Conservation (phyloP, 306 rosid species). For the Arachis hypogaea region DNA sequence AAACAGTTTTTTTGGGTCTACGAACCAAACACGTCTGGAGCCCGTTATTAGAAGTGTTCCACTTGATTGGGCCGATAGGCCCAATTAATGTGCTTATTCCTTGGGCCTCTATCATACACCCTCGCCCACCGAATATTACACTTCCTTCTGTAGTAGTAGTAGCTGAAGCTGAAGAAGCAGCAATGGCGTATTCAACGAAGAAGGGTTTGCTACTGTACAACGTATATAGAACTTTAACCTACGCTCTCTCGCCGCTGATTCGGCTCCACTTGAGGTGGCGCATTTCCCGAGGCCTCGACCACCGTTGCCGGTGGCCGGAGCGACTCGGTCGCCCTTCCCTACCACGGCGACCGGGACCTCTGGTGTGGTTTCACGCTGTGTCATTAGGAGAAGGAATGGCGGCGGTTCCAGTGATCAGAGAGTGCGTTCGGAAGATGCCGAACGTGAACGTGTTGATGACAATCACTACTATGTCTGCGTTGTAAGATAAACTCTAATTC, state of each 20-base stretch:
- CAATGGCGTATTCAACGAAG: slow-evolving; percentile 45
- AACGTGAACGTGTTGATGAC: slow-evolving; percentile 74
- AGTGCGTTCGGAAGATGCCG: slow-evolving; percentile 67
- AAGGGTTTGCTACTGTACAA: slow-evolving; percentile 60
- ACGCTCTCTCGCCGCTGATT: slow-evolving; percentile 61
- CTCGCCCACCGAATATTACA: neutral
- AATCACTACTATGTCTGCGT: slow-evolving; percentile 76
- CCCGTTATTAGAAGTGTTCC: too few species aligned
- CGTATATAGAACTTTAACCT: slow-evolving; percentile 71
- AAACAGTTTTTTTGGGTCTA: too few species aligned
- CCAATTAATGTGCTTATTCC: neutral
- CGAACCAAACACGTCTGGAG: too few species aligned
- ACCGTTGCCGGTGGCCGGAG: slow-evolving; percentile 74
- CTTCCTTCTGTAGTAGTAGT: neutral
- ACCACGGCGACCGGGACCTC: slow-evolving; percentile 70
- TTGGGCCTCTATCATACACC: neutral
- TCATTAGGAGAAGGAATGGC: slow-evolving; percentile 94
- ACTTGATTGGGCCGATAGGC: neutral
- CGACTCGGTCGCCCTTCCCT: slow-evolving; percentile 75
- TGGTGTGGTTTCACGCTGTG: slow-evolving; percentile 94
- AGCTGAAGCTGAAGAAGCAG: neutral
- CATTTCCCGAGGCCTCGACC: slow-evolving; percentile 64
- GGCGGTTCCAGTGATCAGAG: slow-evolving; percentile 81
- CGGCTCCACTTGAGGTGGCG: slow-evolving; percentile 76
- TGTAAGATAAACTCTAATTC: slow-evolving; percentile 51